Percentiles rank a stretch among this genome's conserved stretches.
Evolutionary conservation across 495 filamentous ascomycete species (phyloP).

Genomic region (Physcia stellaris): DNA sequence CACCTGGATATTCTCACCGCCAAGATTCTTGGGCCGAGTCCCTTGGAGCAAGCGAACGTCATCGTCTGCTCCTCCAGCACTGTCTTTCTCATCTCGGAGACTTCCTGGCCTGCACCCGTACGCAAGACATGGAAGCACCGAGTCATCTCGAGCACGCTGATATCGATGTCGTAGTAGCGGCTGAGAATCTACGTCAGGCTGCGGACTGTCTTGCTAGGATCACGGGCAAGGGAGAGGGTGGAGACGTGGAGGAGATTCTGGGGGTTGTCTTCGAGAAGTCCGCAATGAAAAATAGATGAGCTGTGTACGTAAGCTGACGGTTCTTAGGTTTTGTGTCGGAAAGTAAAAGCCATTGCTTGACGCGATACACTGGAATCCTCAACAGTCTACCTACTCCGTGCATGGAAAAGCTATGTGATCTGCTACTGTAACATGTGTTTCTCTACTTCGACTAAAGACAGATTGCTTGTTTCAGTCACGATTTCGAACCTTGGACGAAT

Average conservation of each 20-base stretch:
- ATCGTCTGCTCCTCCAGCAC: conserved; percentile 62
- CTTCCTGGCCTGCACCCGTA: conserved; percentile 40
- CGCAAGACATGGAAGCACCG: conserved; percentile 2
- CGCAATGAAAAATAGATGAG: conserved; percentile 14
- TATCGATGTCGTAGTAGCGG: conserved; percentile 81
- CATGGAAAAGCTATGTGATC: too few species aligned
- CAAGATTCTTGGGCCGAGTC: conserved; percentile 59
- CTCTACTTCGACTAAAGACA: too few species aligned
- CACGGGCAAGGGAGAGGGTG: conserved; percentile 71
- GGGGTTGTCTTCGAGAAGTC: conserved; percentile 98
- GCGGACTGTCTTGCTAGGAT: conserved; percentile 71
- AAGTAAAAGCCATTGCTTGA: too few species aligned
- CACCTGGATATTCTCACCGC: conserved; percentile 23
- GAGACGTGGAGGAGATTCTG: conserved; percentile 92
- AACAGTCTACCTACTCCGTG: too few species aligned
- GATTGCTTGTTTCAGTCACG: too few species aligned
- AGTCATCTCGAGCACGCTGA: conserved; percentile 27
- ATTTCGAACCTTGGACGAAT: too few species aligned
- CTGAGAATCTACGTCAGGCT: conserved; percentile 73
- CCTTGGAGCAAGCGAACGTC: conserved; percentile 79
- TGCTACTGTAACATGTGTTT: too few species aligned
- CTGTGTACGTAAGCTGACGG: conserved; percentile 14
- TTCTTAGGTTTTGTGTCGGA: conserved; percentile 51
- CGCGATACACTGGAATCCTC: too few species aligned
- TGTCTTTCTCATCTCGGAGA: conserved; percentile 55